phyloP scores from a whole-genome alignment of 2,329 filamentous ascomycete species.

The Huntiella moniliformis region DNA sequence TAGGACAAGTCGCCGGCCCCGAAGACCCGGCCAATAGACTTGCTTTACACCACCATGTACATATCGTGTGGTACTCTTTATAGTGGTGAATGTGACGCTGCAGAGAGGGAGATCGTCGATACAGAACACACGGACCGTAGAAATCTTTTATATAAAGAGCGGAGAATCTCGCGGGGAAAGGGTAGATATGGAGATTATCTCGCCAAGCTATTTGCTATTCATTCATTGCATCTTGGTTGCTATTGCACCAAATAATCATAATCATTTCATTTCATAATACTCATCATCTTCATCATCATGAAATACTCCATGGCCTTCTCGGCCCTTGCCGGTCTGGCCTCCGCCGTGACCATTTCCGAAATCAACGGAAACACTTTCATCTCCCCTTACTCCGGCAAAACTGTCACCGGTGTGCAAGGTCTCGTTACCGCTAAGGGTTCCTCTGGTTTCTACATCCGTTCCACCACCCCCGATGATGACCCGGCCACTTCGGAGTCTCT shows the following conservation, averaged over 20 bases:
- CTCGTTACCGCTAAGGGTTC: slow-evolving; percentile 45
- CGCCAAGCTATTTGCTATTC: no score
- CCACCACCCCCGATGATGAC: slow-evolving; percentile 35
- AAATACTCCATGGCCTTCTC: slow-evolving; percentile 17
- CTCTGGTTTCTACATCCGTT: slow-evolving; percentile 45
- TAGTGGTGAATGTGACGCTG: no score
- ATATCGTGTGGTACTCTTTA: no score
- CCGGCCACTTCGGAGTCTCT: slow-evolving; percentile 42
- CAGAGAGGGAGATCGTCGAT: no score
- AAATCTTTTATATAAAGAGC: no score
- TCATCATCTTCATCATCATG: slow-evolving; percentile 15
- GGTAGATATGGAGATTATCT: no score
- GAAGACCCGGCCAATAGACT: no score
- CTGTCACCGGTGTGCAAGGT: slow-evolving; percentile 40
- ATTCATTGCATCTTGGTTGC: no score
- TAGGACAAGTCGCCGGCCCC: not conserved
- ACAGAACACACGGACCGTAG: no score
- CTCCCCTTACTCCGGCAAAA: slow-evolving; percentile 38
- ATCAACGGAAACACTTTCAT: slow-evolving; percentile 50
- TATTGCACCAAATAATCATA: no score
- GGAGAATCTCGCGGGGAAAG: no score
- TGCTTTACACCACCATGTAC: no score
- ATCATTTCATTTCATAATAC: not conserved
- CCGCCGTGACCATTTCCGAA: slow-evolving; percentile 33
- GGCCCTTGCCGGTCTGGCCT: slow-evolving; percentile 16